These are phyloP conservation scores for Xylaria arbuscula DNA, from an alignment of 2,329 filamentous ascomycete genomes.

Conservation along the genomic window DNA sequence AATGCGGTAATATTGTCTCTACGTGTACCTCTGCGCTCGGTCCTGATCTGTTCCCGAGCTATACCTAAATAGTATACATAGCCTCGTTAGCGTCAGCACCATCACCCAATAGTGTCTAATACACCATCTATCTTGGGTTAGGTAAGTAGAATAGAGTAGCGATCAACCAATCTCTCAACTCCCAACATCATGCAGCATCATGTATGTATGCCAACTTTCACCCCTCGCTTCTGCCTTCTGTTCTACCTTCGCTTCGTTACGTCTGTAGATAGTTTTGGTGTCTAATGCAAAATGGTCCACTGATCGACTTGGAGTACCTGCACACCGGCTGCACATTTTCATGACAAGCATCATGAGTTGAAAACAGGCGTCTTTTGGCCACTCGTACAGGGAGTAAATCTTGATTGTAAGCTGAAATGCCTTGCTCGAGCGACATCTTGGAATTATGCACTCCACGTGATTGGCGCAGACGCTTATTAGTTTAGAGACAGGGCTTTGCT, in stretches of 20 bases:
- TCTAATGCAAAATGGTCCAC: background rate
- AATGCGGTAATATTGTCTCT: background rate
- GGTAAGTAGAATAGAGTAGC: background rate
- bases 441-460: background rate
- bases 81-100: background rate
- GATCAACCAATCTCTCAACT: background rate
- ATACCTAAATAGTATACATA: too few relatives aligned
- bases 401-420: conserved; percentile 4
- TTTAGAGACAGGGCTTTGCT: background rate
- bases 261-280: background rate
- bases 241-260: background rate
- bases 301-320: background rate
- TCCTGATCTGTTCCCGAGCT: too few relatives aligned
- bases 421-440: background rate
- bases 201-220: background rate
- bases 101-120: background rate
- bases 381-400: background rate
- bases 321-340: background rate
- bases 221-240: too few relatives aligned
- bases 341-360: background rate
- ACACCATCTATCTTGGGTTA: background rate
- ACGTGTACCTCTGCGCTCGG: background rate
- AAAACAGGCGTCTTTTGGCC: background rate
- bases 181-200: background rate
- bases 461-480: background rate